Percentiles rank a stretch among this genome's conserved stretches.
Evolutionary conservation across 108 stramenopile species (phyloP).

Genomic region (Skeletonema costatum): DNA sequence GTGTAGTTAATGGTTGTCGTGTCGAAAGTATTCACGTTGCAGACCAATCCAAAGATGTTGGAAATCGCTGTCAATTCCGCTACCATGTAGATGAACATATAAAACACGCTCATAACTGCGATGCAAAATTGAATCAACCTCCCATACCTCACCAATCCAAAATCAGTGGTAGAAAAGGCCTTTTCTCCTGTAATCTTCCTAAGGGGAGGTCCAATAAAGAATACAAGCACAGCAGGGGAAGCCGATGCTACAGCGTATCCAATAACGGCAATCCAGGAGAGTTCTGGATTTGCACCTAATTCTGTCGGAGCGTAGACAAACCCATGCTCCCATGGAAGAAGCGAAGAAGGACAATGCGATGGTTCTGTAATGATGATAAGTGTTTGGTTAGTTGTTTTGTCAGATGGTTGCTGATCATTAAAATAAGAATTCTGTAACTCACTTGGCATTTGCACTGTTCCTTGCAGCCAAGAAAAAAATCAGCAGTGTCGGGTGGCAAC

Average conservation of each 20-base stretch:
- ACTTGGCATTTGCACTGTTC: slow-evolving; percentile 50
- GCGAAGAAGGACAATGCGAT: slow-evolving; percentile 78
- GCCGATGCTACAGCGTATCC: slow-evolving; percentile 70
- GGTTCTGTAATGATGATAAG: slow-evolving; percentile 9
- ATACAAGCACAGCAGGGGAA: slow-evolving; percentile 61
- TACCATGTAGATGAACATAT: slow-evolving; percentile 85
- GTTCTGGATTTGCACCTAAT: slow-evolving; percentile 61
- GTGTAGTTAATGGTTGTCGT: slow-evolving; percentile 41
- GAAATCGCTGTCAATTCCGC: slow-evolving; percentile 77
- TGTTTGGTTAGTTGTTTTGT: background rate
- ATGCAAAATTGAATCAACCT: slow-evolving; percentile 74
- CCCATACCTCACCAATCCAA: slow-evolving; percentile 69
- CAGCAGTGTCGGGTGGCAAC: slow-evolving; percentile 41
- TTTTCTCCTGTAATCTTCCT: slow-evolving; percentile 40
- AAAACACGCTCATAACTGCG: slow-evolving; percentile 63
- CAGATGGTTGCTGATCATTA: background rate
- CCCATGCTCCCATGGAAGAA: slow-evolving; percentile 80
- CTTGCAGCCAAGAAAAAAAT: slow-evolving; percentile 66
- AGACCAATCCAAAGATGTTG: slow-evolving; percentile 60
- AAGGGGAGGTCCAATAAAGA: slow-evolving; percentile 60
- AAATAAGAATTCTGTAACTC: background rate
- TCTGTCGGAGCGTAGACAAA: slow-evolving; percentile 77
- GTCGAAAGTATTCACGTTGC: slow-evolving; percentile 32
- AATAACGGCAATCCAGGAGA: slow-evolving; percentile 75
- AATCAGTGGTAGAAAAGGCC: slow-evolving; percentile 74